Percentiles rank a stretch among this genome's conserved stretches.
Conservation (phyloP, 2,329 filamentous ascomycete species). For the Fusarium longipes region DNA sequence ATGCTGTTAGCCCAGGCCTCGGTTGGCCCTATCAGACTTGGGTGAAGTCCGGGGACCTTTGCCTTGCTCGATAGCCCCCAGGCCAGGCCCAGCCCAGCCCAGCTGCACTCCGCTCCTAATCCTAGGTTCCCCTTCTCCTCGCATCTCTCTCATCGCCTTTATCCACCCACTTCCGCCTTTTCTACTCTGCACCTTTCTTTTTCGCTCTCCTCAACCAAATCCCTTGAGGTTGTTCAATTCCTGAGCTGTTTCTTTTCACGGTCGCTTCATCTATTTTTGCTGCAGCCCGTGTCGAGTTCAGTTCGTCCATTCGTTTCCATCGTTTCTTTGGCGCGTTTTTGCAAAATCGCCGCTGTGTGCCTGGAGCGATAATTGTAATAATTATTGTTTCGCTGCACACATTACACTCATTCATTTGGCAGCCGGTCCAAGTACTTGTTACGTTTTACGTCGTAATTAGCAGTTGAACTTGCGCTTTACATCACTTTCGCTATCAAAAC, state of each 20-base stretch:
- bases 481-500: constrained; percentile 20
- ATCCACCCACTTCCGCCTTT: constrained; percentile 25
- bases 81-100: background rate
- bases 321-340: constrained; percentile 40
- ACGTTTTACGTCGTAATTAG: constrained; percentile 22
- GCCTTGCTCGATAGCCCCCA: constrained; percentile 18
- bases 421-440: constrained; percentile 44
- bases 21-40: constrained; percentile 40
- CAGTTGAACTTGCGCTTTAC: constrained; percentile 19
- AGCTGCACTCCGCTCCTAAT: constrained; percentile 17
- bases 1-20: constrained; percentile 16
- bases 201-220: constrained; percentile 27
- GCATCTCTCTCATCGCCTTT: constrained; percentile 24
- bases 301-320: constrained; percentile 48
- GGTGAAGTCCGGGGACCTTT: constrained; percentile 30
- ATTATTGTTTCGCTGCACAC: constrained; percentile 29
- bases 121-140: constrained; percentile 26
- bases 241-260: constrained; percentile 40
- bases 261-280: constrained; percentile 35
- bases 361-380: constrained; percentile 12
- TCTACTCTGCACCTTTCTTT: constrained; percentile 23
- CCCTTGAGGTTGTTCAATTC: constrained; percentile 22
- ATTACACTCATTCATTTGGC: constrained; percentile 39
- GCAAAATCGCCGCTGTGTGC: constrained; percentile 36
- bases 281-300: constrained; percentile 38